phyloP scores from a whole-genome alignment of 2,329 filamentous ascomycete genomes.

The Verticillium isaacii region DNA sequence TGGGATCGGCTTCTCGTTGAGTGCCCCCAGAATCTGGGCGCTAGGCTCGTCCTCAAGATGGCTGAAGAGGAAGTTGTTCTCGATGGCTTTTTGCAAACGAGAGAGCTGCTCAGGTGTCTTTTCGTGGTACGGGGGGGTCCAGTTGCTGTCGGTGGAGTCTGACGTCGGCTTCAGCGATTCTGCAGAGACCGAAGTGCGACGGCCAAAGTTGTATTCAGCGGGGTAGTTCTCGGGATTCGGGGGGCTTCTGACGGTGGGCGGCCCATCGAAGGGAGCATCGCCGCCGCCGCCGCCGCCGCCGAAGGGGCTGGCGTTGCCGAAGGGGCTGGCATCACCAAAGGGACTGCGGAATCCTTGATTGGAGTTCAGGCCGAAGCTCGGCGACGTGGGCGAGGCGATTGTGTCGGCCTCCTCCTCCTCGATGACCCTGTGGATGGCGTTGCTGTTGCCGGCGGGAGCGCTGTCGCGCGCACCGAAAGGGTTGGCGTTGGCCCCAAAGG shows the following conservation, averaged over 20 bases:
- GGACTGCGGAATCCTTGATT: slow-evolving; percentile 41
- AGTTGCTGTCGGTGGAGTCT: slow-evolving; percentile 75
- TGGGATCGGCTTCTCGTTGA: slow-evolving; percentile 93
- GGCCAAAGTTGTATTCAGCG: slow-evolving; percentile 87
- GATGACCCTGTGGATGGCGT: slow-evolving; percentile 52
- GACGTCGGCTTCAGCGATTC: slow-evolving; percentile 90
- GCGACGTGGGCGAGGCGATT: slow-evolving; percentile 68
- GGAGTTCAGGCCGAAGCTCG: slow-evolving; percentile 44
- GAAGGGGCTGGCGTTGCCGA: neutral
- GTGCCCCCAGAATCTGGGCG: slow-evolving; percentile 77
- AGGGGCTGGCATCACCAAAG: slow-evolving; percentile 37
- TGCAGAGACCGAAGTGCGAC: slow-evolving; percentile 92
- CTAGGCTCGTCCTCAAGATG: slow-evolving; percentile 94
- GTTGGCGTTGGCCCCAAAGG: slow-evolving; percentile 63
- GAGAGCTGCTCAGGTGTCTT: slow-evolving; percentile 79
- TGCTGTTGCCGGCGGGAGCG: slow-evolving; percentile 32
- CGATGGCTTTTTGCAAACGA: slow-evolving; percentile 76
- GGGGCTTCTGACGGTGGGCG: slow-evolving; percentile 39
- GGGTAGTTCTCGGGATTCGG: slow-evolving; percentile 70
- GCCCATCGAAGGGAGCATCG: slow-evolving; percentile 41
- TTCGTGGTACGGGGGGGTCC: slow-evolving; percentile 78
- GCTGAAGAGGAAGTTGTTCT: slow-evolving; percentile 88
- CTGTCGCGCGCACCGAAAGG: slow-evolving; percentile 55
- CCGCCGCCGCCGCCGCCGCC: slow-evolving; percentile 1
- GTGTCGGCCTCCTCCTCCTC: slow-evolving; percentile 82